phyloP scores from a whole-genome alignment of 2,329 filamentous ascomycete species.

The Colletotrichum sublineola region DNA sequence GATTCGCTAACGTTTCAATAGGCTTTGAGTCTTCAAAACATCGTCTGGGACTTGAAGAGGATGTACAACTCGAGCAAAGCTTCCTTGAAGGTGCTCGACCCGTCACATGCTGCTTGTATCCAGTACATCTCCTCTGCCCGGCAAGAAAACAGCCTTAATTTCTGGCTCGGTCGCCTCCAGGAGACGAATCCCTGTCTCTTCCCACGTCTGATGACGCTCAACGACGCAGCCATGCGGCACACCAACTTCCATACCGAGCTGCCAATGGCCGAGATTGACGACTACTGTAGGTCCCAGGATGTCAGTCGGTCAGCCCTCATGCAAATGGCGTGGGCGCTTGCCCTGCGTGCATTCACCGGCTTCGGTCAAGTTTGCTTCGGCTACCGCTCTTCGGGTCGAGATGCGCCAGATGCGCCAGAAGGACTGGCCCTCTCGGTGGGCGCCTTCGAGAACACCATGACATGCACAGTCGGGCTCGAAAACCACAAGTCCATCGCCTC shows the following conservation, averaged over 20 bases:
- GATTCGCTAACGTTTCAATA: constrained; percentile 5
- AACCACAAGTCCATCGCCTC: constrained; percentile 50
- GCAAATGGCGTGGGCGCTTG: constrained; percentile 71
- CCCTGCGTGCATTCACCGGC: constrained; percentile 68
- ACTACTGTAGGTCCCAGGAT: constrained; percentile 56
- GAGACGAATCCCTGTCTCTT: constrained; percentile 60
- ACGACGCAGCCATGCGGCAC: constrained; percentile 49
- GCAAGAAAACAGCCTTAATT: constrained; percentile 55
- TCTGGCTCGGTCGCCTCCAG: constrained; percentile 59
- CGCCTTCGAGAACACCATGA: constrained; percentile 58
- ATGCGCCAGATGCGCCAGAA: constrained; percentile 56
- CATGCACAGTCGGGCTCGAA: constrained; percentile 52
- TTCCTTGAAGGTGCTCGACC: constrained; percentile 50
- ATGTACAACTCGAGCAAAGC: constrained; percentile 57
- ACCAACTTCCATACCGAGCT: constrained; percentile 58
- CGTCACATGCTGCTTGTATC: constrained; percentile 56
- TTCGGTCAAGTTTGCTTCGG: constrained; percentile 68
- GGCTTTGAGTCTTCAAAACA: constrained; percentile 56
- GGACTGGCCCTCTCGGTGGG: constrained; percentile 60
- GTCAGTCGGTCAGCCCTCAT: constrained; percentile 65
- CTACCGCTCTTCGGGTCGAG: constrained; percentile 60
- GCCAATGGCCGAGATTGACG: constrained; percentile 55
- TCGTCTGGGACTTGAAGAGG: constrained; percentile 62
- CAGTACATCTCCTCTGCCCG: constrained; percentile 52
- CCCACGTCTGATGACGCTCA: constrained; percentile 53